Percentiles rank a stretch among this genome's conserved stretches.
Evolutionary conservation across 495 filamentous ascomycete species (phyloP).

Genomic region (Penicillium taxi): DNA sequence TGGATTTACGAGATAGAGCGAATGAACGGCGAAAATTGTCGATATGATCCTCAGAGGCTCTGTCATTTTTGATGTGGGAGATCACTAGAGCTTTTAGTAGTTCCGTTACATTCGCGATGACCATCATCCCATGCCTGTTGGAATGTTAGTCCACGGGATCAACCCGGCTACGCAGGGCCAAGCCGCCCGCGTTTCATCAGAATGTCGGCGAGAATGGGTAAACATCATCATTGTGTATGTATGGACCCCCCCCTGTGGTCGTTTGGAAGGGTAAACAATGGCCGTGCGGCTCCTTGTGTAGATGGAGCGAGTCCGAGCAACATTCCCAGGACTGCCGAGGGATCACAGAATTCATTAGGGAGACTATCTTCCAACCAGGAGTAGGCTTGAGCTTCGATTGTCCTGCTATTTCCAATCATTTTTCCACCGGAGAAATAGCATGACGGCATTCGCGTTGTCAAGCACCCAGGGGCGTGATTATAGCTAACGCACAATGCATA

Average conservation of each 20-base stretch:
- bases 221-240: neutral
- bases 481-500: too few species aligned
- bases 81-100: slow-evolving; percentile 22
- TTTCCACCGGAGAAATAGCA: too few species aligned
- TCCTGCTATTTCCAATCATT: too few species aligned
- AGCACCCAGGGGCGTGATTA: too few species aligned
- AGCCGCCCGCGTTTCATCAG: slow-evolving; percentile 6
- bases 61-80: too few species aligned
- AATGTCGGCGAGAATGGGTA: slow-evolving; percentile 22
- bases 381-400: neutral
- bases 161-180: neutral
- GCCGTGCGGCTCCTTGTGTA: neutral
- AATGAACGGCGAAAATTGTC: too few species aligned
- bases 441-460: too few species aligned
- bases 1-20: slow-evolving; percentile 1
- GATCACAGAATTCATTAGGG: slow-evolving; percentile 16
- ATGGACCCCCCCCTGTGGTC: neutral
- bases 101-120: slow-evolving; percentile 16
- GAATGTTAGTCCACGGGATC: slow-evolving; percentile 14
- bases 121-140: slow-evolving; percentile 2
- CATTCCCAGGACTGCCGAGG: slow-evolving; percentile 14
- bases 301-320: slow-evolving; percentile 10
- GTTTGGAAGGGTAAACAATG: slow-evolving; percentile 10
- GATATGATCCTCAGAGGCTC: neutral
- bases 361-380: slow-evolving; percentile 9